These are phyloP conservation scores for Gymnopilus dilepis DNA, from an alignment of 768 basidiomycete species.

Conservation along the genomic window DNA sequence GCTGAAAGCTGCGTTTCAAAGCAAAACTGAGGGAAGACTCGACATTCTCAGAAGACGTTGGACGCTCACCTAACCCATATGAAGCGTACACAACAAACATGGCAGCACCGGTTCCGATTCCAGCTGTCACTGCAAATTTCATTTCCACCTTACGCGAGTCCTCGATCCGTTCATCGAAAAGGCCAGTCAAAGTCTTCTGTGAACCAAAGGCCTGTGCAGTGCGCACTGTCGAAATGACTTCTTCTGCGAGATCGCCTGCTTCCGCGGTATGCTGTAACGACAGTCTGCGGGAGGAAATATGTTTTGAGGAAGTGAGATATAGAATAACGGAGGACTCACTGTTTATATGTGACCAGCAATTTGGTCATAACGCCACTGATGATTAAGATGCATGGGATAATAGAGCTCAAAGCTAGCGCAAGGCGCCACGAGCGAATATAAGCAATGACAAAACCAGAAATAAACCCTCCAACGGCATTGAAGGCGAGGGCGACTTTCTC, in stretches of 20 bases:
- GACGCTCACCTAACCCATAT: constrained; percentile 68
- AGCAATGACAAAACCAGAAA: constrained; percentile 80
- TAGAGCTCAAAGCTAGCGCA: constrained; percentile 80
- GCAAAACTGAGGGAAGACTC: background rate
- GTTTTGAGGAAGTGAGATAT: background rate
- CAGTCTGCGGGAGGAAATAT: constrained; percentile 39
- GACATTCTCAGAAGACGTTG: background rate
- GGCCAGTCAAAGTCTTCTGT: constrained; percentile 59
- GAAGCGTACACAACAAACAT: constrained; percentile 84
- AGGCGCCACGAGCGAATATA: constrained; percentile 78
- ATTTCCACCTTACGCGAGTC: constrained; percentile 56
- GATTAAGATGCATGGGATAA: constrained; percentile 82
- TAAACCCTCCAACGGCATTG: constrained; percentile 70
- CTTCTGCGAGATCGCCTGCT: constrained; percentile 86
- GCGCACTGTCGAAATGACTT: constrained; percentile 90
- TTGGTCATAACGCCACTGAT: constrained; percentile 76
- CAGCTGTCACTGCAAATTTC: constrained; percentile 64
- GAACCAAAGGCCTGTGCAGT: constrained; percentile 93
- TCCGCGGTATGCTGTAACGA: constrained; percentile 79
- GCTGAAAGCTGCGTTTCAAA: constrained; percentile 65
- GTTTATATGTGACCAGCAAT: constrained; percentile 64
- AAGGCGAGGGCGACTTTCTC: constrained; percentile 83
- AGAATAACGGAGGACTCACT: constrained; percentile 50
- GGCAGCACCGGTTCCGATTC: constrained; percentile 67
- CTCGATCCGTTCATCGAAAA: constrained; percentile 71